These are phyloP conservation scores for Yamadazyma philogaea DNA, from an alignment of 805 yeast species.

Conservation along the genomic window DNA sequence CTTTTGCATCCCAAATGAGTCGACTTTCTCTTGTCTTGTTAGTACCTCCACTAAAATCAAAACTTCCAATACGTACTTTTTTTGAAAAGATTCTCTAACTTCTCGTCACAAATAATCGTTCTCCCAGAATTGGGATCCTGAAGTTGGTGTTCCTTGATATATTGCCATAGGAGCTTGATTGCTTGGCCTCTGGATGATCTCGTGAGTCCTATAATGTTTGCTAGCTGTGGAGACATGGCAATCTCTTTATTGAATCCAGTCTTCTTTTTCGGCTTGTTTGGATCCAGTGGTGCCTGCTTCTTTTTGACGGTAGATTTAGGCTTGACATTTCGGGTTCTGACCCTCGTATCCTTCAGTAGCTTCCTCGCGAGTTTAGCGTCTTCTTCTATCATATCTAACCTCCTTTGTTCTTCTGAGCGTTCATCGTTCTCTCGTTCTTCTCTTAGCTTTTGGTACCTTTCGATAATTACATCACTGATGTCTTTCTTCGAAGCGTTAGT, in stretches of 20 bases:
- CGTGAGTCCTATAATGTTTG: constrained; percentile 41
- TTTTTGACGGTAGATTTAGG: constrained; percentile 9
- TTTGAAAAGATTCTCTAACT: constrained; percentile 57
- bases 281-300: constrained; percentile 12
- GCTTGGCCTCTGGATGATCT: constrained; percentile 64
- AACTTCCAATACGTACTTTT: constrained; percentile 31
- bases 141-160: constrained; percentile 58
- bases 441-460: constrained; percentile 49
- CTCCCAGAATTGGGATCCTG: constrained; percentile 69
- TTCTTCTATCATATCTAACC: constrained; percentile 39
- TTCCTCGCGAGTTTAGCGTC: constrained; percentile 53
- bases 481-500: constrained; percentile 42
- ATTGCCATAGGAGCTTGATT: constrained; percentile 66
- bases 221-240: constrained; percentile 50
- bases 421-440: constrained; percentile 32
- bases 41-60: constrained; percentile 1
- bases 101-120: constrained; percentile 61
- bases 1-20: constrained; percentile 60
- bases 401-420: constrained; percentile 16
- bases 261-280: constrained; percentile 21
- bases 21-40: constrained; percentile 30
- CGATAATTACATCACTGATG: constrained; percentile 58
- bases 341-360: constrained; percentile 33
- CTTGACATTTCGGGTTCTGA: constrained; percentile 1
- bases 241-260: constrained; percentile 43